phyloP scores from a whole-genome alignment of 495 filamentous ascomycete species.

The Penicillium cosmopolitanum region DNA sequence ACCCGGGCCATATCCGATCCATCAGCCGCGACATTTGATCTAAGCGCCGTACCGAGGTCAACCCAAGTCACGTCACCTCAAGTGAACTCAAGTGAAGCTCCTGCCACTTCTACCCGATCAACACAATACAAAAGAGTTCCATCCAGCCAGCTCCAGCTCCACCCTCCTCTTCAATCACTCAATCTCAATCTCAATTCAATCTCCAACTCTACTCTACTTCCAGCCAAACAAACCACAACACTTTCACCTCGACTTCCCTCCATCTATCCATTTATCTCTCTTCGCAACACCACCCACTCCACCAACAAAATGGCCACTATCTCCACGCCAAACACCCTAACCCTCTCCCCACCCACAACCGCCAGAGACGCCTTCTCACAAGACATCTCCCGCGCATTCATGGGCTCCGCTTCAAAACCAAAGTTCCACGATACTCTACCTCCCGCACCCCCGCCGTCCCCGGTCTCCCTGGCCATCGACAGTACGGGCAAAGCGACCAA shows the following conservation, averaged over 20 bases:
- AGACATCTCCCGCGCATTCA: constrained; percentile 47
- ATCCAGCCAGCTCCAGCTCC: background rate
- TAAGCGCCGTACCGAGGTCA: constrained; percentile 6
- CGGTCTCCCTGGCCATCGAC: constrained; percentile 41
- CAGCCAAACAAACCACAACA: too few relatives aligned
- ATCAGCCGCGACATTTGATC: background rate
- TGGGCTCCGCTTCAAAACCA: constrained; percentile 27
- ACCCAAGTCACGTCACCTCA: too few relatives aligned
- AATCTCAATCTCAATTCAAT: background rate
- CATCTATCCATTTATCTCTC: constrained; percentile 11
- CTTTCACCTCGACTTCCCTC: constrained; percentile 1
- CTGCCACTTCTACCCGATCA: background rate
- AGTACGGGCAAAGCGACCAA: constrained; percentile 15
- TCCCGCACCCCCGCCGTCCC: constrained; percentile 52
- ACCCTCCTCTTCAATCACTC: background rate
- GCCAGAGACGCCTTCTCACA: constrained; percentile 40
- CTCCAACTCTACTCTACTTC: too few relatives aligned
- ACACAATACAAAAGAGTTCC: background rate
- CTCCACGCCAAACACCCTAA: constrained; percentile 20
- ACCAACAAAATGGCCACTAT: constrained; percentile 34
- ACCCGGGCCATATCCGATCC: background rate
- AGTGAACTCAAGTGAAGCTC: background rate
- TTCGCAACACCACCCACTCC: background rate
- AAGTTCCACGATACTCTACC: constrained; percentile 41
- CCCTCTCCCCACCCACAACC: constrained; percentile 19